Percentiles rank a stretch among this genome's conserved stretches.
Conservation (phyloP, 257 asterid species). For the Thymus quinquecostatus region DNA sequence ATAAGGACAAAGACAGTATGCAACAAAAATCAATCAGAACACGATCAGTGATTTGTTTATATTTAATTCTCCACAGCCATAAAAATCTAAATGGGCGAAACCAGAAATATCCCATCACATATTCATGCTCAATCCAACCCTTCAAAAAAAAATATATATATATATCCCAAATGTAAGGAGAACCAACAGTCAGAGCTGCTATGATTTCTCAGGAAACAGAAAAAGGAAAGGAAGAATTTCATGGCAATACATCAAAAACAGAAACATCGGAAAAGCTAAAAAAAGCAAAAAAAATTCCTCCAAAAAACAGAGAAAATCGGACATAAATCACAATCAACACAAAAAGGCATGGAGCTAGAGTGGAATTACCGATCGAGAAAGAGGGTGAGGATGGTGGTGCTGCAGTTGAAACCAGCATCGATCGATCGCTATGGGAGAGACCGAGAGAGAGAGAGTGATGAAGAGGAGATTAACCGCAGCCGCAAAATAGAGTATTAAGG, state of each 20-base stretch:
- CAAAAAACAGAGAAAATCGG: too few relatives aligned
- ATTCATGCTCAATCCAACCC: not conserved
- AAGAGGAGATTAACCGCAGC: conserved; percentile 12
- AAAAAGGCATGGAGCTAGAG: not conserved
- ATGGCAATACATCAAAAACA: not conserved
- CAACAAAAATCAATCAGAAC: conserved; percentile 23
- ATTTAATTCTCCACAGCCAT: conserved; percentile 4
- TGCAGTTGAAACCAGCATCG: conserved; percentile 40
- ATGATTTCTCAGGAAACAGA: not conserved
- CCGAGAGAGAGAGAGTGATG: not conserved
- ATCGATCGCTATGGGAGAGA: conserved; percentile 15
- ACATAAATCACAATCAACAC: not conserved
- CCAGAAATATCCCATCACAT: not conserved
- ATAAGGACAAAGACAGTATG: not conserved
- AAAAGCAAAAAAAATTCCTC: not conserved
- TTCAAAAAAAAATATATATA: conserved; percentile 4
- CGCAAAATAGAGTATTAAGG: not conserved
- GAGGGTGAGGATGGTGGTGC: conserved; percentile 35
- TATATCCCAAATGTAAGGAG: not conserved
- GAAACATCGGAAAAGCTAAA: not conserved
- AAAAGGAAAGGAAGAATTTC: not conserved
- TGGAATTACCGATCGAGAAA: conserved; percentile 25
- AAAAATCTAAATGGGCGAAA: not conserved
- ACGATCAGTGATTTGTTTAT: not conserved
- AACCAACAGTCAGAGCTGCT: not conserved